Conservation (phyloP, 305 asterid genomes). For the Rubia peregrina region DNA sequence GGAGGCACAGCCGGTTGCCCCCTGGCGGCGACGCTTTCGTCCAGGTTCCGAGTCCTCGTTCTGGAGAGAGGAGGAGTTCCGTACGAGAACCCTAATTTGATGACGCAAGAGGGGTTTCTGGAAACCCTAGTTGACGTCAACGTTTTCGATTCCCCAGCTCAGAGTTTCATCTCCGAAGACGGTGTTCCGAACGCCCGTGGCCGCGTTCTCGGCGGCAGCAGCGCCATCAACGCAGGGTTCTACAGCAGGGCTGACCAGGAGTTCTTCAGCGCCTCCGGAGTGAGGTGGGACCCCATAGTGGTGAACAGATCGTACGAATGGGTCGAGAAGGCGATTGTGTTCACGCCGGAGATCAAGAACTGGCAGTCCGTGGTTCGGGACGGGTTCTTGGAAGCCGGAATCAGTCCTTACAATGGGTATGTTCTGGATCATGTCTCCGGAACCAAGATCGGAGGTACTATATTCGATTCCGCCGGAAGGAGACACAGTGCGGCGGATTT, state of each 20-base stretch:
- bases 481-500: constrained; percentile 63
- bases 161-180: constrained; percentile 75
- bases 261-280: constrained; percentile 47
- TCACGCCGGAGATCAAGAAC: constrained; percentile 58
- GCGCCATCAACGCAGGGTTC: constrained; percentile 84
- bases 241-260: constrained; percentile 73
- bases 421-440: constrained; percentile 65
- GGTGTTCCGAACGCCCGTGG: constrained; percentile 94
- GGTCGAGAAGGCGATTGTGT: constrained; percentile 84
- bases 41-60: constrained; percentile 50
- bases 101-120: constrained; percentile 69
- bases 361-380: constrained; percentile 90
- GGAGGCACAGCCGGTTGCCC: constrained; percentile 91
- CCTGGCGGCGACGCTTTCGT: constrained; percentile 83
- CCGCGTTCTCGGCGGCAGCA: constrained; percentile 91
- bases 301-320: constrained; percentile 77
- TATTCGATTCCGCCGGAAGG: constrained; percentile 54
- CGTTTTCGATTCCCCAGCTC: constrained; percentile 62
- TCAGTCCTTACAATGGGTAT: constrained; percentile 69
- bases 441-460: constrained; percentile 88
- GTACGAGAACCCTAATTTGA: constrained; percentile 48
- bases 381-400: constrained; percentile 72
- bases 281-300: constrained; percentile 51
- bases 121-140: constrained; percentile 48
- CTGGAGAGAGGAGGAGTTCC: constrained; percentile 91